Conservation (phyloP, 768 basidiomycete species). For the Lepiota brunneoincarnata region DNA sequence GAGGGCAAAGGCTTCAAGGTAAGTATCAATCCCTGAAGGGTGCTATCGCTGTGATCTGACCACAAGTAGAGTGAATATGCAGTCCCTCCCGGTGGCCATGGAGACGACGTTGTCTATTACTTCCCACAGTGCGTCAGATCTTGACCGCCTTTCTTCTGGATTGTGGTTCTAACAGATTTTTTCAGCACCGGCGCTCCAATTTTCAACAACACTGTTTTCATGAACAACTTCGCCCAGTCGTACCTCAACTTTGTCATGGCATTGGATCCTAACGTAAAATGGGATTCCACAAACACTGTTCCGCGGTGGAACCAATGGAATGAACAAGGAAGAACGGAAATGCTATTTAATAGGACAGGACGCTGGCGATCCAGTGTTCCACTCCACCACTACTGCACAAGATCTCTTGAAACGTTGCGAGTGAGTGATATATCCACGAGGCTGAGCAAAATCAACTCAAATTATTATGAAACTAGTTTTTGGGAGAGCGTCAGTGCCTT, state of each 20-base stretch:
- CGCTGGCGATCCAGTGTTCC: constrained; percentile 14
- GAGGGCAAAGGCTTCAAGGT: constrained; percentile 30
- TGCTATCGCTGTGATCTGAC: neutral
- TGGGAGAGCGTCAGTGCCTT: constrained; percentile 6
- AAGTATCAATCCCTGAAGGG: neutral
- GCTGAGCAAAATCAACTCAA: too few relatives aligned
- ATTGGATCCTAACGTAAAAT: constrained; percentile 29
- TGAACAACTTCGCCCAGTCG: constrained; percentile 32
- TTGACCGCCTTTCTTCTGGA: too few relatives aligned
- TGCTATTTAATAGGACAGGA: constrained; percentile 44
- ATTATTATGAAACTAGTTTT: neutral
- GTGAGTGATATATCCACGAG: neutral
- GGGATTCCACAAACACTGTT: constrained; percentile 23
- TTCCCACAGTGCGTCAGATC: constrained; percentile 34
- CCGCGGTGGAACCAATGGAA: constrained; percentile 33
- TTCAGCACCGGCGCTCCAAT: constrained; percentile 13
- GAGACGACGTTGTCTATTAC: constrained; percentile 34
- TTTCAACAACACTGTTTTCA: constrained; percentile 34
- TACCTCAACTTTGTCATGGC: constrained; percentile 35
- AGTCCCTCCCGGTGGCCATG: constrained; percentile 38
- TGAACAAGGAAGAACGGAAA: constrained; percentile 27
- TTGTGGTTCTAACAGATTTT: too few relatives aligned
- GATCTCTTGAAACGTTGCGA: constrained; percentile 6
- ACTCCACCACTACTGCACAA: neutral
- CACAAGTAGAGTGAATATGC: constrained; percentile 36